phyloP scores from a whole-genome alignment of 345 rosid species.

The Fremontodendron californicum region DNA sequence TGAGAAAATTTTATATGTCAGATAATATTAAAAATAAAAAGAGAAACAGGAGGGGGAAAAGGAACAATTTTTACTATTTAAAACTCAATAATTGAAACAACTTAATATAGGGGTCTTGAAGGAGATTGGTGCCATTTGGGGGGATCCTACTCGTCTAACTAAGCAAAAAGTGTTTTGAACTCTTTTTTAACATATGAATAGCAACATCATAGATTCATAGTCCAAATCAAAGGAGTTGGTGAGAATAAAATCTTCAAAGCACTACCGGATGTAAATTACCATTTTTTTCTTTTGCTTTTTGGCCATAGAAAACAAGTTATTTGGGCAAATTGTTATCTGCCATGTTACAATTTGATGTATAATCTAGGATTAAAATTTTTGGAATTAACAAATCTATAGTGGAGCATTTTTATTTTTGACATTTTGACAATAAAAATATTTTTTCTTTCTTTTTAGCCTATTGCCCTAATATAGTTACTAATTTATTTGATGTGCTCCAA shows the following conservation, averaged over 20 bases:
- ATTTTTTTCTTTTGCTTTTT: background rate
- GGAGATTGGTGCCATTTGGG: constrained; percentile 11
- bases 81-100: constrained; percentile 12
- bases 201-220: background rate
- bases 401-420: background rate
- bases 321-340: background rate
- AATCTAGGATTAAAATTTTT: background rate
- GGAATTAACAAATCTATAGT: background rate
- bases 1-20: background rate
- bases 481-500: background rate
- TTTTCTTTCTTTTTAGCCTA: background rate
- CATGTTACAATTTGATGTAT: background rate
- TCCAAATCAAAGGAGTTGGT: background rate
- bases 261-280: background rate
- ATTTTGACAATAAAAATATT: background rate
- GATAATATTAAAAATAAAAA: background rate
- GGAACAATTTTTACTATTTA: background rate
- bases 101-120: background rate
- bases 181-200: background rate
- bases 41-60: background rate
- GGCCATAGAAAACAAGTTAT: background rate
- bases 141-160: constrained; percentile 11
- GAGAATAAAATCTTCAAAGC: constrained; percentile 1
- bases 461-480: background rate
- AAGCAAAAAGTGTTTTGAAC: background rate